Percentiles rank a stretch among this genome's conserved stretches.
These are phyloP conservation scores for Cladophialophora carrionii DNA, from an alignment of 2,329 filamentous ascomycete genomes.

Conservation along the genomic window DNA sequence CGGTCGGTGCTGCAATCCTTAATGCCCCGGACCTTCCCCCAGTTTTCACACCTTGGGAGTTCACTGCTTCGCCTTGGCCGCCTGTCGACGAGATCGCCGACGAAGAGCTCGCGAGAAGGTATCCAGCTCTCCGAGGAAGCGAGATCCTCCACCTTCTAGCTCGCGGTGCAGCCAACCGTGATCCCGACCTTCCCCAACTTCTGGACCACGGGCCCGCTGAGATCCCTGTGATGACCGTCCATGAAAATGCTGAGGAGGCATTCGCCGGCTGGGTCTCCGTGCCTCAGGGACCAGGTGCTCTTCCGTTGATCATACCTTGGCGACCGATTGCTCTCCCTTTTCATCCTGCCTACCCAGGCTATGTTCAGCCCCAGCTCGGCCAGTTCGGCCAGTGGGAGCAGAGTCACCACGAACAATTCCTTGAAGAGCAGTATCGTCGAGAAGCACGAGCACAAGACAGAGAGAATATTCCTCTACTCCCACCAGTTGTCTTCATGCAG, in stretches of 20 bases:
- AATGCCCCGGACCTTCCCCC: not conserved
- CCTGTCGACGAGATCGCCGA: not conserved
- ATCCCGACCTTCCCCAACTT: not conserved
- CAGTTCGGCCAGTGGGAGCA: not conserved
- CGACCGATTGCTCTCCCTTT: not conserved
- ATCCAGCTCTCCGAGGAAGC: not conserved
- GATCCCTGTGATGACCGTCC: not conserved
- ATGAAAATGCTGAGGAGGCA: not conserved
- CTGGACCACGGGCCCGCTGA: not conserved
- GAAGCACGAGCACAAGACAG: not conserved
- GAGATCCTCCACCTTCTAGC: not conserved
- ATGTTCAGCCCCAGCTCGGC: not conserved
- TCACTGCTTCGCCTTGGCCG: not conserved
- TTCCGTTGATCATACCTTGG: not conserved
- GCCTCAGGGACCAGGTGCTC: not conserved
- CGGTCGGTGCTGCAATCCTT: not conserved
- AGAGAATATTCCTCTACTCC: slow-evolving; percentile 2
- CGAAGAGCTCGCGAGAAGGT: not conserved
- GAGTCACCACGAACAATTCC: not conserved
- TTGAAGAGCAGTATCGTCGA: not conserved
- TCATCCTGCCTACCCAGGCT: not conserved
- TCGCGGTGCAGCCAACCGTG: not conserved
- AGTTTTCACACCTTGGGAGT: not conserved
- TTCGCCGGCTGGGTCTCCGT: not conserved
- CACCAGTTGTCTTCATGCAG: slow-evolving; percentile 16